Evolutionary conservation across 768 basidiomycete genomes (phyloP), one percentile per base, ranked within the genome.

Genomic region (Naganishia onofrii): DNA sequence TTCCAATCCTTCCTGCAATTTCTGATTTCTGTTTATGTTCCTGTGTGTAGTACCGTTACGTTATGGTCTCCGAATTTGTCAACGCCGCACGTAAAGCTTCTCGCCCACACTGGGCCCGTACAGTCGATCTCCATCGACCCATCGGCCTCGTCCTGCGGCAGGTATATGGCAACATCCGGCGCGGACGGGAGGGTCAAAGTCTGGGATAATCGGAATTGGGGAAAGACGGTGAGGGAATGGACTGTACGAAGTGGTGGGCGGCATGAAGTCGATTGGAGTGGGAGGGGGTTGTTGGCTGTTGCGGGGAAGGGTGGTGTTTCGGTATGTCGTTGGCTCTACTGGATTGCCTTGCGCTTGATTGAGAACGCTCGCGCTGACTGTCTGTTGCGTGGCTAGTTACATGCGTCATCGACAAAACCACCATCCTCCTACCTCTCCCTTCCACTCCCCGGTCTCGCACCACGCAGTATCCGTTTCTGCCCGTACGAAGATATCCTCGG

Each of bases 151-250:
- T 84, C 88, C 7, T 89, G 89, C 1, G 95, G 95, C 0, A 80
- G 92, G 34, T 94, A 96, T 76, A 90, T 96, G 89, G 90, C 91
- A 0, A 95, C 92, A 0, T 85, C 89, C 1, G 94, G 94, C 0
- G 84, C 88, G 71, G 96, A 99, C 76, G 89, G 93, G 0, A 86
- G 83, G 0, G 90, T 99, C 63, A 98, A 97, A 76, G 85, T 98
- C 0, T 99, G 96, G 96, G 96, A 98, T 81, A 92, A 90, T 76
- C 83, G 96, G 68, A 96, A 93, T 82, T 97, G 93, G 93, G 92
- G 90, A 73, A 90, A 90, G 9, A 87, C 88, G 3, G 86, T 99
- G 42, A 84, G 92, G 69, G 89, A 80, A 84, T 90, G 93, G 92
- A 48, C 17, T 23, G 83, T 80, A 10, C 84, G 89, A 46, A 83